These are phyloP conservation scores for Echria macrotheca DNA, from an alignment of 495 filamentous ascomycete species.

Conservation along the genomic window DNA sequence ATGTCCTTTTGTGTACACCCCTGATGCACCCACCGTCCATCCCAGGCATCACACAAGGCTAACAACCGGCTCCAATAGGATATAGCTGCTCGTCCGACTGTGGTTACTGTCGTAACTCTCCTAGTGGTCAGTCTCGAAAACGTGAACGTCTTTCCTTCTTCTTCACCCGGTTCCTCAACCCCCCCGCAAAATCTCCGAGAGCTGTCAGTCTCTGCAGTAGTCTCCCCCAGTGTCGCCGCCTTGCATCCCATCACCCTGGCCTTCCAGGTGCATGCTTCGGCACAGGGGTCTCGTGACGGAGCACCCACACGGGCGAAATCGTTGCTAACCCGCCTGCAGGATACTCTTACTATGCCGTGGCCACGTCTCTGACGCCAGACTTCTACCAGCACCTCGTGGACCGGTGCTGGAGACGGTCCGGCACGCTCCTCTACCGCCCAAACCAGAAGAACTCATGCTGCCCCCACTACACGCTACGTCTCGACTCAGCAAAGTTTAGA, in stretches of 20 bases:
- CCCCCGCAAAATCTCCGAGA: conserved; percentile 20
- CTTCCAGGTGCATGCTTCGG: conserved; percentile 2
- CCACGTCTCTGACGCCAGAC: conserved; percentile 58
- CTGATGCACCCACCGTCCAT: background rate
- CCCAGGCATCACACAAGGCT: too few relatives aligned
- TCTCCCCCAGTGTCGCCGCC: background rate
- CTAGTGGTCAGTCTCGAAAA: conserved; percentile 39
- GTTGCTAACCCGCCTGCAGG: conserved; percentile 45
- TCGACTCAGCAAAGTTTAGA: conserved; percentile 53
- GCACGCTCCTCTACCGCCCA: conserved; percentile 83
- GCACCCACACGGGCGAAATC: background rate
- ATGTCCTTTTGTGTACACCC: background rate
- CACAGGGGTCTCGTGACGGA: conserved; percentile 2
- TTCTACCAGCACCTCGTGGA: conserved; percentile 81
- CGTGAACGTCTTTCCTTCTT: conserved; percentile 23
- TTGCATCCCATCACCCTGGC: conserved; percentile 2
- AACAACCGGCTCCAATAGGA: too few relatives aligned
- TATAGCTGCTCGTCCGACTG: conserved; percentile 45
- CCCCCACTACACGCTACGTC: conserved; percentile 89
- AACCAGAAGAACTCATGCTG: conserved; percentile 81
- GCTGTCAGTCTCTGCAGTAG: background rate
- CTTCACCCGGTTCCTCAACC: background rate
- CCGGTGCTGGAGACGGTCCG: conserved; percentile 85
- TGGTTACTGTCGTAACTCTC: conserved; percentile 45
- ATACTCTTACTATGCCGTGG: conserved; percentile 74